These are phyloP conservation scores for Nicotiana paniculata DNA, from an alignment of 257 asterid species.

Conservation along the genomic window DNA sequence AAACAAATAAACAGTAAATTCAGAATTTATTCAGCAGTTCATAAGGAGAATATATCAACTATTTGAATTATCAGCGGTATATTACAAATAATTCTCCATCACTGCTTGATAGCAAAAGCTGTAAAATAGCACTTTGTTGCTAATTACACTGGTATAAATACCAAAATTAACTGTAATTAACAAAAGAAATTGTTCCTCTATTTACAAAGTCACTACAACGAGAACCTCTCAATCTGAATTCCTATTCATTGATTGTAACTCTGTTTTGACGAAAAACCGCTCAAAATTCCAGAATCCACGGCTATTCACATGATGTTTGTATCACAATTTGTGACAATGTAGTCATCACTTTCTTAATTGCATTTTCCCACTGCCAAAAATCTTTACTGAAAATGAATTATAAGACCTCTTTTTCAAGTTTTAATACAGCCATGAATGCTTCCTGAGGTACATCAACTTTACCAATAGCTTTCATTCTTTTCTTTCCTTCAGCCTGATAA, in stretches of 20 bases:
- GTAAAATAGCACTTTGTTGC: not conserved
- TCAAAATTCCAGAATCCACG: not conserved
- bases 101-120: not conserved
- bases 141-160: not conserved
- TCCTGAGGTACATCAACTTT: conserved; percentile 96
- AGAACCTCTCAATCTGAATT: not conserved
- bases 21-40: not conserved
- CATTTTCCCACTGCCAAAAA: not conserved
- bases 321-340: not conserved
- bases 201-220: not conserved
- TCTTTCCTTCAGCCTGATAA: conserved; percentile 94
- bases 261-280: not conserved
- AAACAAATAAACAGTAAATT: not conserved
- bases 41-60: not conserved
- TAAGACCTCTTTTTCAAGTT: conserved; percentile 92
- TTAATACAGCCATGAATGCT: conserved; percentile 98
- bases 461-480: conserved; percentile 95
- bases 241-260: not conserved
- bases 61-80: not conserved
- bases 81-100: not conserved
- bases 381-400: conserved; percentile 18
- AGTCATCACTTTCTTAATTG: not conserved
- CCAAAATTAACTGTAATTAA: not conserved
- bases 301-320: conserved; percentile 1
- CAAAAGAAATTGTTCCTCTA: not conserved